Conservation (phyloP, 306 rosid genomes). For the Malus asiatica region DNA sequence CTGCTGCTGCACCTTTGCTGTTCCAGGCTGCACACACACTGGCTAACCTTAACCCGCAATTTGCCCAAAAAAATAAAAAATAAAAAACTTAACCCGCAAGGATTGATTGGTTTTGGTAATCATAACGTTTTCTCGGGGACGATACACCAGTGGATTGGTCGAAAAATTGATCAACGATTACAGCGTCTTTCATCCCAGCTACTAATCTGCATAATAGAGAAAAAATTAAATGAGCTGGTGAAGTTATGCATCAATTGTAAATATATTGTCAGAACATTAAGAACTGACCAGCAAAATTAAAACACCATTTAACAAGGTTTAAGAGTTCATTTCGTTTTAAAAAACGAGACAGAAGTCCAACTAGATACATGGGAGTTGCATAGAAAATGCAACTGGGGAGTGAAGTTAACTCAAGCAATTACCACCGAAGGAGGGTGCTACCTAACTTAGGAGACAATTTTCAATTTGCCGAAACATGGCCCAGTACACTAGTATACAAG, state of each 20-base stretch:
- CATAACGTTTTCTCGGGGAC: constrained; percentile 66
- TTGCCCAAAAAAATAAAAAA: too few relatives aligned
- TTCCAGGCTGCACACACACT: background rate
- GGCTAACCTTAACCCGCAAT: background rate
- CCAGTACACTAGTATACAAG: too few relatives aligned
- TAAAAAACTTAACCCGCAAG: too few relatives aligned
- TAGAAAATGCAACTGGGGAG: background rate
- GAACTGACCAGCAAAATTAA: background rate
- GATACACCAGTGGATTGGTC: constrained; percentile 94
- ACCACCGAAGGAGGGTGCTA: background rate
- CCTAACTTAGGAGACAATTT: background rate
- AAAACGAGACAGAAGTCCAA: background rate
- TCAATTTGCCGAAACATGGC: too few relatives aligned
- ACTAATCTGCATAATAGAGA: constrained; percentile 45
- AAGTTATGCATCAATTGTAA: background rate
- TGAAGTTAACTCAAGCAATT: background rate
- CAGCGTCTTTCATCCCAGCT: constrained; percentile 54
- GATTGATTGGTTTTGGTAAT: background rate
- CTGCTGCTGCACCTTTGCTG: background rate
- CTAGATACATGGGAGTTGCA: background rate
- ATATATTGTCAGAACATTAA: background rate
- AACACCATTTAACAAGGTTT: background rate
- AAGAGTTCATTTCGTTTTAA: background rate
- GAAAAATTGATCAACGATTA: constrained; percentile 69
- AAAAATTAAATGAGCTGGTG: background rate